Evolutionary conservation across 1,139 yeast species (phyloP).

Genomic region (Suhomyces ambrosiae): DNA sequence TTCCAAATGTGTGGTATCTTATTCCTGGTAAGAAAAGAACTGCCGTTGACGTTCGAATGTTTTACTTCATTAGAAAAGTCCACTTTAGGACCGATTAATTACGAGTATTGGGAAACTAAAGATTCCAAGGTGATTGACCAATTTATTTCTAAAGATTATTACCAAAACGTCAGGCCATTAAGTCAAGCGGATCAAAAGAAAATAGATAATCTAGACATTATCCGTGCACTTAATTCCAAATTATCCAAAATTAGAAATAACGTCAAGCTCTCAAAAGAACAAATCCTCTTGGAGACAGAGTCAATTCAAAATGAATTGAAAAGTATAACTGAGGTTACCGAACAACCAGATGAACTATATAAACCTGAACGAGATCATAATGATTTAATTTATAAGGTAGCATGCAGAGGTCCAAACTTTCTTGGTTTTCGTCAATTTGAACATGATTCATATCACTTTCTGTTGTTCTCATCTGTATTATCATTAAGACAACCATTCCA

Average conservation of each 20-base stretch:
- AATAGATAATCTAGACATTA: slow-evolving; percentile 26
- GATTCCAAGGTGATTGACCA: slow-evolving; percentile 17
- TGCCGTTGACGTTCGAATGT: background rate
- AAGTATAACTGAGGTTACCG: slow-evolving; percentile 2
- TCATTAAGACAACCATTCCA: slow-evolving; percentile 79
- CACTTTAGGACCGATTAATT: background rate
- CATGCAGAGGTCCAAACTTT: slow-evolving; percentile 27
- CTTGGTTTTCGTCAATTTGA: slow-evolving; percentile 17
- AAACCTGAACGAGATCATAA: slow-evolving; percentile 1
- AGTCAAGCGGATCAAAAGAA: slow-evolving; percentile 28
- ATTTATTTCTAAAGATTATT: slow-evolving; percentile 22
- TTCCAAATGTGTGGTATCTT: slow-evolving; percentile 1
- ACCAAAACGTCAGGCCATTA: slow-evolving; percentile 18
- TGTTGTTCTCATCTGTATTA: slow-evolving; percentile 66
- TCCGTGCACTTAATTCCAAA: slow-evolving; percentile 26
- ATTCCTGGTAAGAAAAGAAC: no score
- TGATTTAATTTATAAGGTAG: slow-evolving; percentile 14
- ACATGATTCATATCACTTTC: slow-evolving; percentile 22
- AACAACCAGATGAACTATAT: background rate
- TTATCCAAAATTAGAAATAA: slow-evolving; percentile 32
- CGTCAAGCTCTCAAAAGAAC: slow-evolving; percentile 26
- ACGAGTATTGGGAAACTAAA: slow-evolving; percentile 25
- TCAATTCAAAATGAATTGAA: slow-evolving; percentile 11
- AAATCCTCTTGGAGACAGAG: slow-evolving; percentile 13
- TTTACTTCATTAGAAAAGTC: background rate